Conservation (phyloP, 2,329 filamentous ascomycete species). For the Setomelanomma holmii region DNA sequence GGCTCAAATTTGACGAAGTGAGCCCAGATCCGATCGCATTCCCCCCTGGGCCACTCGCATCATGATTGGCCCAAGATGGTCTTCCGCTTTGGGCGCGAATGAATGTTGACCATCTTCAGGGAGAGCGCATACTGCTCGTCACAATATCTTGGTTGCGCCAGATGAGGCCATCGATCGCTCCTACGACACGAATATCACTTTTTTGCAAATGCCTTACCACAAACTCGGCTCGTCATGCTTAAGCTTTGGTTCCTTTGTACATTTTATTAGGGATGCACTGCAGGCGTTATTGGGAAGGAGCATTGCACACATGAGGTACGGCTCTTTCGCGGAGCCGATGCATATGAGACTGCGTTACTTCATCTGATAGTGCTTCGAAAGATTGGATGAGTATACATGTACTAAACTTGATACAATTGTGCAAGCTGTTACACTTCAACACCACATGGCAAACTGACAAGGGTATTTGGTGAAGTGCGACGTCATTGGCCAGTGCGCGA, state of each 20-base stretch:
- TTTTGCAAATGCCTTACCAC: too few species aligned
- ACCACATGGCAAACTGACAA: too few species aligned
- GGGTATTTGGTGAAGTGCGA: too few species aligned
- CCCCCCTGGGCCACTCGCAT: too few species aligned
- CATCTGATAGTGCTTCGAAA: too few species aligned
- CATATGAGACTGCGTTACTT: background rate
- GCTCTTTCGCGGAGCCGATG: too few species aligned
- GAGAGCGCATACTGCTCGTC: constrained; percentile 37
- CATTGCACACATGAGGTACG: too few species aligned
- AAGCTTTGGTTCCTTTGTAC: background rate
- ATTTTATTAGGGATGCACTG: background rate
- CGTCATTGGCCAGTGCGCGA: background rate
- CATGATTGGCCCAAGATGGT: background rate
- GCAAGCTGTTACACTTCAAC: too few species aligned
- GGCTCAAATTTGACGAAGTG: constrained; percentile 48
- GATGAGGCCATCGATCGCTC: constrained; percentile 13
- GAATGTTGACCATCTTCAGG: constrained; percentile 10
- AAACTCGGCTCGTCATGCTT: too few species aligned
- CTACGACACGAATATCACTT: too few species aligned
- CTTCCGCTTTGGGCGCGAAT: background rate
- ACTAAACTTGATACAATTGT: background rate
- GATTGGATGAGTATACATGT: background rate
- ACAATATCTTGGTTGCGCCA: constrained; percentile 35
- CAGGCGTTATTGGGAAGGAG: too few species aligned
- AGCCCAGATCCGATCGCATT: too few species aligned